These are phyloP conservation scores for Bipolaris sorokiniana DNA, from an alignment of 2,329 filamentous ascomycete genomes.

Conservation along the genomic window DNA sequence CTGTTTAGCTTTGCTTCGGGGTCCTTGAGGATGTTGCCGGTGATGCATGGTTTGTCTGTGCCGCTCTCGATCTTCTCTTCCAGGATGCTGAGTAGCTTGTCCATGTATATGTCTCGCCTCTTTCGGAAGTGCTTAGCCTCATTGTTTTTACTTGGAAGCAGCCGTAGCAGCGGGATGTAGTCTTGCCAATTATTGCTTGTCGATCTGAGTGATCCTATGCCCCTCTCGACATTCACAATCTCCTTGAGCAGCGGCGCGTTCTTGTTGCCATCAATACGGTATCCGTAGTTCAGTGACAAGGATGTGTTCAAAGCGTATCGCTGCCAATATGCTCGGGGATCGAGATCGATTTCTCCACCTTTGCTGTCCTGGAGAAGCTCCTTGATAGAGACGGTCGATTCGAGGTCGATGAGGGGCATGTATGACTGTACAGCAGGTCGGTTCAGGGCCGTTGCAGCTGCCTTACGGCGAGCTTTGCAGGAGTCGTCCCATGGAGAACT, in stretches of 20 bases:
- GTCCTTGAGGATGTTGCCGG: conserved; percentile 72
- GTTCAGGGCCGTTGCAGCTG: conserved; percentile 78
- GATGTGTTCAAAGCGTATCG: conserved; percentile 78
- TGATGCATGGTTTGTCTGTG: conserved; percentile 71
- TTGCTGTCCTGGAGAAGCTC: conserved; percentile 71
- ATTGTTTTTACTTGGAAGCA: conserved; percentile 67
- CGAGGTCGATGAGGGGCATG: conserved; percentile 82
- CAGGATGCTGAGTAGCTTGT: conserved; percentile 63
- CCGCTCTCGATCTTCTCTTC: conserved; percentile 67
- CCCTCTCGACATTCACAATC: conserved; percentile 76
- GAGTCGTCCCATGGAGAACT: conserved; percentile 85
- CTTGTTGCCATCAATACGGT: conserved; percentile 73
- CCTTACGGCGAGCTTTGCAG: conserved; percentile 77
- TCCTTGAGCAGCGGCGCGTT: conserved; percentile 72
- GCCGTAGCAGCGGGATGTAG: conserved; percentile 76
- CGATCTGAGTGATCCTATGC: conserved; percentile 75
- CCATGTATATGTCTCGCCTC: conserved; percentile 71
- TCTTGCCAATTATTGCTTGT: conserved; percentile 87
- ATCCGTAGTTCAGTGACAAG: conserved; percentile 79
- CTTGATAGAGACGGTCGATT: conserved; percentile 72
- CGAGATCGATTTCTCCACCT: conserved; percentile 67
- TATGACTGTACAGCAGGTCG: conserved; percentile 77
- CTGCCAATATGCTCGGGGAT: conserved; percentile 76
- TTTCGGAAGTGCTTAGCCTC: conserved; percentile 69
- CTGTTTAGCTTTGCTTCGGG: conserved; percentile 72